phyloP scores from a whole-genome alignment of 495 filamentous ascomycete genomes.

The Podospora tetraspora region DNA sequence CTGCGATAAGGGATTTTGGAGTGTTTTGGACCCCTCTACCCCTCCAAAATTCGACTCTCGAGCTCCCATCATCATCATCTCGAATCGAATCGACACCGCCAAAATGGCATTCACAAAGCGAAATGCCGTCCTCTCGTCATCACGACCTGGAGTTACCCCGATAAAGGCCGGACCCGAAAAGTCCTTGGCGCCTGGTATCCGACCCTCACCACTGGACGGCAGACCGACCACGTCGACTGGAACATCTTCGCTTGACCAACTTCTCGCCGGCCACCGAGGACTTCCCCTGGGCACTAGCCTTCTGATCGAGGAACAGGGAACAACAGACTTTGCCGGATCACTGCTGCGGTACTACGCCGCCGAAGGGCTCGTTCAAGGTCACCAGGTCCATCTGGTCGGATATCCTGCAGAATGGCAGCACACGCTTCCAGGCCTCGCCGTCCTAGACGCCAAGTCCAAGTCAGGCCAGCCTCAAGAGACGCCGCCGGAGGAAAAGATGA shows the following conservation, averaged over 20 bases:
- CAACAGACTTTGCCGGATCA: constrained; percentile 85
- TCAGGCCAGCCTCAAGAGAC: constrained; percentile 31
- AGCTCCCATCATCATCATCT: background rate
- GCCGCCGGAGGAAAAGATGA: constrained; percentile 71
- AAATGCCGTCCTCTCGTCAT: constrained; percentile 61
- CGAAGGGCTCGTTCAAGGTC: constrained; percentile 88
- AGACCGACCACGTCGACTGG: constrained; percentile 88
- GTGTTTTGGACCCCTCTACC: background rate
- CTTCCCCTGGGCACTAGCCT: constrained; percentile 75
- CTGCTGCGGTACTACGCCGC: constrained; percentile 87
- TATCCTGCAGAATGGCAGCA: constrained; percentile 72
- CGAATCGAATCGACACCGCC: constrained; percentile 10
- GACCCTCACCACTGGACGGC: constrained; percentile 86
- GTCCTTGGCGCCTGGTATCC: constrained; percentile 58
- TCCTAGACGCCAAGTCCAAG: constrained; percentile 39
- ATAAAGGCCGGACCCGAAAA: constrained; percentile 32
- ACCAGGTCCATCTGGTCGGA: constrained; percentile 80
- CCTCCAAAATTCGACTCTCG: background rate
- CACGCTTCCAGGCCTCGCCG: constrained; percentile 71
- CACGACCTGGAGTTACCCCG: constrained; percentile 21
- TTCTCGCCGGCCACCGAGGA: constrained; percentile 86
- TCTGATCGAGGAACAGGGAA: constrained; percentile 86
- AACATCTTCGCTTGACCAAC: constrained; percentile 71
- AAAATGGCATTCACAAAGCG: constrained; percentile 87
- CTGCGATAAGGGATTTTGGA: background rate